Percentiles rank a stretch among this genome's conserved stretches.
phyloP scores from a whole-genome alignment of 1,284 basidiomycete genomes.

The Moniliophthora roreri region DNA sequence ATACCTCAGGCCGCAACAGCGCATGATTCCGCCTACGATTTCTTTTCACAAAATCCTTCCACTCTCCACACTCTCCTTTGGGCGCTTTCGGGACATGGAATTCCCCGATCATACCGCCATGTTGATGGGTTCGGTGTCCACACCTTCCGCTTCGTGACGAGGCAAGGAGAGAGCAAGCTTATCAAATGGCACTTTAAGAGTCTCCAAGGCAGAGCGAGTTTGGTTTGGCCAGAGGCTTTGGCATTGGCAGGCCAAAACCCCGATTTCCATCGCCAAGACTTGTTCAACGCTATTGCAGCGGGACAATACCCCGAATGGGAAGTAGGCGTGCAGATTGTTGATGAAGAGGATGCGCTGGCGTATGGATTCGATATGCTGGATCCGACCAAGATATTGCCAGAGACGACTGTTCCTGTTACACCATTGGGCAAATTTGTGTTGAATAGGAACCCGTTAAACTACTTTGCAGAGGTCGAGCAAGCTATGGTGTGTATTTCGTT shows the following conservation, averaged over 20 bases:
- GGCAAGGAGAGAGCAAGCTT: constrained; percentile 4
- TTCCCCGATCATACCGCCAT: constrained; percentile 10
- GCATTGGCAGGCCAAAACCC: constrained; percentile 15
- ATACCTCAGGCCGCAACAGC: constrained; percentile 10
- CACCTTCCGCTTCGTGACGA: constrained; percentile 9
- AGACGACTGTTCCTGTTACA: constrained; percentile 1
- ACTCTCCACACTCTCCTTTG: constrained; percentile 3
- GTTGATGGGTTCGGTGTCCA: constrained; percentile 12
- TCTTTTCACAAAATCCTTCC: constrained; percentile 11
- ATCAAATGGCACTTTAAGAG: constrained; percentile 12
- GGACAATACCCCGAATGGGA: constrained; percentile 21
- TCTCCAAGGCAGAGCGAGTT: constrained; percentile 6
- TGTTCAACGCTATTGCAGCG: constrained; percentile 19
- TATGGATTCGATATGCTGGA: constrained; percentile 9
- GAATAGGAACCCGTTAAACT: constrained; percentile 6
- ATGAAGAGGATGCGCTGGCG: constrained; percentile 6
- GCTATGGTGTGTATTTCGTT: constrained; percentile 9
- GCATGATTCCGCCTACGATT: constrained; percentile 12
- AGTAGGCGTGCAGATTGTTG: constrained; percentile 8
- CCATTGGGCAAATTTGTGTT: constrained; percentile 10
- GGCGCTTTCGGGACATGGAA: constrained; percentile 6
- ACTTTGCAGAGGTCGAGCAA: constrained; percentile 11
- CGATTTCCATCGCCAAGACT: constrained; percentile 19
- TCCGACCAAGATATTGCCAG: constrained; percentile 11
- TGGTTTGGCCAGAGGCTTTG: constrained; percentile 15